Conservation (phyloP, 345 rosid species). For the Brassica nigra region DNA sequence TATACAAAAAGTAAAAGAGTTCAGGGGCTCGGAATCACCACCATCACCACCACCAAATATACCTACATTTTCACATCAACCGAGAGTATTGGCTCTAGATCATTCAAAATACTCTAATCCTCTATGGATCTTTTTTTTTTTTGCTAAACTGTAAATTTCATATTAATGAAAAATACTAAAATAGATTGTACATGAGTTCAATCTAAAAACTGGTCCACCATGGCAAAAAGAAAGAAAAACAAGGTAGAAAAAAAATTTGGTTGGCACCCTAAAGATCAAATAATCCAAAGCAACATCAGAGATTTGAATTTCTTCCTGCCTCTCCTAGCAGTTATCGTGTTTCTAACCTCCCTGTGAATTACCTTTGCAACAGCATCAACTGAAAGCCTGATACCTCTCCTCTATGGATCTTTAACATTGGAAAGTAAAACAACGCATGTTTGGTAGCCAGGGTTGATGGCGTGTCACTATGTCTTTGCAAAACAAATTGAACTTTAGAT, state of each 20-base stretch:
- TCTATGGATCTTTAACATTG: not conserved
- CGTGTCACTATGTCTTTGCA: not conserved
- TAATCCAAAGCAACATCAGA: too few relatives aligned
- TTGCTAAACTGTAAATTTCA: too few relatives aligned
- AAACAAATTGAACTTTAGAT: not conserved
- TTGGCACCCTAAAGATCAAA: too few relatives aligned
- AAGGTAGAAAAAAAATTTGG: too few relatives aligned
- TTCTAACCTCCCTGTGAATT: not conserved
- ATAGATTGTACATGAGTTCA: too few relatives aligned
- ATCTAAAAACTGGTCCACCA: too few relatives aligned
- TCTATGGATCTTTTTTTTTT: too few relatives aligned
- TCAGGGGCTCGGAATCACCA: not conserved
- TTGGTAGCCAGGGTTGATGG: not conserved
- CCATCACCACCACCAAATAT: conserved; percentile 6
- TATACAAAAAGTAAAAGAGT: not conserved
- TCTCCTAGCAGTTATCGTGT: too few relatives aligned
- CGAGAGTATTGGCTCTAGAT: conserved; percentile 12
- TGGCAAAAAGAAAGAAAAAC: too few relatives aligned
- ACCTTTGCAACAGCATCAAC: conserved; percentile 4
- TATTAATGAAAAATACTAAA: too few relatives aligned
- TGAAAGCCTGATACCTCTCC: not conserved
- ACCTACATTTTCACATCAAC: conserved; percentile 7
- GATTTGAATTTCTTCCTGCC: too few relatives aligned
- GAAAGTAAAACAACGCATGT: not conserved
- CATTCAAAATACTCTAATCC: not conserved